Evolutionary conservation across 2,329 filamentous ascomycete genomes (phyloP), one percentile per base, ranked within the genome.

Genomic region (Simplicillium aogashimaense): DNA sequence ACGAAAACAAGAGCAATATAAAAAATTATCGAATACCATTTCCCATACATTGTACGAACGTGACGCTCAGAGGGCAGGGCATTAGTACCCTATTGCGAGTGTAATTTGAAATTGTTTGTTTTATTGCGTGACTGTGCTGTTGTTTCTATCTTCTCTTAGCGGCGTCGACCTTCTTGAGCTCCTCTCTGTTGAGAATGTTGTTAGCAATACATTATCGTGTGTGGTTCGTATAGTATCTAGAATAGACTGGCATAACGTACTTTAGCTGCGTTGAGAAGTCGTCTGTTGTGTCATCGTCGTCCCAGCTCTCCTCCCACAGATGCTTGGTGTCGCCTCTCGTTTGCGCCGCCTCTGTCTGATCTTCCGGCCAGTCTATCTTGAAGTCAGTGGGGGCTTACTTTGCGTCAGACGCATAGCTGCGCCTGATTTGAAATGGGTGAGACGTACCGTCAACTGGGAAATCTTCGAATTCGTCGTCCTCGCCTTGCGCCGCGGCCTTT

Each of bases 281-380:
- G 59, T 98, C 92, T 54, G 76, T 92, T 50, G 87, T 92, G 65
- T 97, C 92, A 60, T 97, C 90, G 57, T 98, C 92, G 58, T 98
- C 92, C 92, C 92, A 98, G 72, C 88, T 95, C 73, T 98, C 92
- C 66, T 98, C 92, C 92, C 92, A 98, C 40, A 98, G 71, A 67
- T 97, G 89, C 60, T 75, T 67, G 48, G 70, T 72, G 44, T 81
- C 77, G 55, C 81, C 81, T 52, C 69, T 78, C 45, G 72, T 78
- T 54, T 75, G 72, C 42, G 83, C 84, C 41, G 81, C 83, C 59
- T 95, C 87, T 45, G 86, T 86, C 58, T 95, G 89, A 58, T 95
- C 87, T 61, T 88, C 81, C 39, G 81, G 73, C 92, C 92, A 98
- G 66, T 97, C 92, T 94, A 53, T 47, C 15, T 25, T 9, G 9